Evolutionary conservation across 805 yeast genomes (phyloP), one percentile per base, ranked within the genome.

Genomic region (Blastobotrys americana): DNA sequence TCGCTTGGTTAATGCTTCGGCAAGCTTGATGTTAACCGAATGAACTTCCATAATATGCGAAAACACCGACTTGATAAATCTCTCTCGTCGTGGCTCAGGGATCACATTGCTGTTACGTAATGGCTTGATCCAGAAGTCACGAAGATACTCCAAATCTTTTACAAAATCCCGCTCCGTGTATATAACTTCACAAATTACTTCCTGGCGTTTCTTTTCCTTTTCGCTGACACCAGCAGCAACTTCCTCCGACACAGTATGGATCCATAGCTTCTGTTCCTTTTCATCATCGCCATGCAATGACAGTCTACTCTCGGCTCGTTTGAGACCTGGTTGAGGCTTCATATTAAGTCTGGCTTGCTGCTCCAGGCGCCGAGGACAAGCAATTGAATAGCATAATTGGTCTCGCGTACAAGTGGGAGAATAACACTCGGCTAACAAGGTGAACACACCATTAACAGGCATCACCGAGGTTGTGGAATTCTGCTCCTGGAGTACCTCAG

Each of bases 371-470:
- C 96, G 76, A 13, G 98, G 98, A 66, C 98, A 93, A 9, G 96
- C 94, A 54, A 93, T 89, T 36, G 95, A 84, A 65, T 93, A 93
- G 65, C 98, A 93, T 34, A 90, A 68, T 27, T 77, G 71, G 56
- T 86, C 94, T 42, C 94, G 71, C 3, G 96, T 81, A 66, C 98
- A 93, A 0, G 98, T 93, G 27, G 98, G 96, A 0, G 97, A 88
- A 59, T 93, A 93, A 66, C 98, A 93, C 58, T 89, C 96, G 0
- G 97, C 85, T 50, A 93, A 69, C 36, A 90, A 68, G 1, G 96
- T 90, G 58, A 90, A 93, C 3, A 93, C 95, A 54, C 98, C 98
- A 62, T 85, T 85, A 8, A 87, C 88, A 3, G 60, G 53, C 9
- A 51, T 60, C 5, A 48, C 45, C 15, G 47, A 48, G 5, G 49